Percentiles rank a stretch among this genome's conserved stretches.
phyloP scores from a whole-genome alignment of 257 asterid genomes.

The Capsicum chinense region DNA sequence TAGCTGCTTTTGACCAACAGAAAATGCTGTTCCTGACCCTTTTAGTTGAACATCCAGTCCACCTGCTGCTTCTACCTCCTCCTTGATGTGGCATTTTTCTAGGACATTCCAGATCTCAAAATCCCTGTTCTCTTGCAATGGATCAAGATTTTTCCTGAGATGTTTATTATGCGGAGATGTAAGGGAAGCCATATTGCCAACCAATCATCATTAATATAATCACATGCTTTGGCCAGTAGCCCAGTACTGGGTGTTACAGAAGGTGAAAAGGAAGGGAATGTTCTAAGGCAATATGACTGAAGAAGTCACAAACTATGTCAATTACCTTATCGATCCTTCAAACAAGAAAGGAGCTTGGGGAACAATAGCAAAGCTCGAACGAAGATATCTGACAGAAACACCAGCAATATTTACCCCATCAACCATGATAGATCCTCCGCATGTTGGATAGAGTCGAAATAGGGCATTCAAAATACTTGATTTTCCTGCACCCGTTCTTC shows the following conservation, averaged over 20 bases:
- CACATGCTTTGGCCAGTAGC: neutral
- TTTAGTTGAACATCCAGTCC: conserved; percentile 75
- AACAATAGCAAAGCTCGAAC: conserved; percentile 79
- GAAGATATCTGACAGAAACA: conserved; percentile 72
- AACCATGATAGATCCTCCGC: conserved; percentile 64
- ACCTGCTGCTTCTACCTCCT: conserved; percentile 81
- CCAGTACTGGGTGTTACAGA: neutral
- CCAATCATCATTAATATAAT: neutral
- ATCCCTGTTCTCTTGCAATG: conserved; percentile 57
- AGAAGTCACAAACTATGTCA: neutral
- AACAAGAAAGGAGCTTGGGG: conserved; percentile 92
- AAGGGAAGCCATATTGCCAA: conserved; percentile 2
- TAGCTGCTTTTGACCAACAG: conserved; percentile 98
- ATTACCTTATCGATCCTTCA: conserved; percentile 90
- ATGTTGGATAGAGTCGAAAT: conserved; percentile 77
- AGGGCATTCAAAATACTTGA: conserved; percentile 85
- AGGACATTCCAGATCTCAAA: conserved; percentile 65
- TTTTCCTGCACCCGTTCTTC: conserved; percentile 98
- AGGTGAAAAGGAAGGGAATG: conserved; percentile 16
- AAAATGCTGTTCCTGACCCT: conserved; percentile 81
- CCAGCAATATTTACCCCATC: conserved; percentile 61
- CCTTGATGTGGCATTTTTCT: conserved; percentile 80
- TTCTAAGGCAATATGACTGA: neutral
- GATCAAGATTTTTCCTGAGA: conserved; percentile 83
- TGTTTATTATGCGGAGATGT: neutral